Evolutionary conservation across 768 basidiomycete species (phyloP), one percentile per base, ranked within the genome.

Genomic region (Hericium erinaceus): DNA sequence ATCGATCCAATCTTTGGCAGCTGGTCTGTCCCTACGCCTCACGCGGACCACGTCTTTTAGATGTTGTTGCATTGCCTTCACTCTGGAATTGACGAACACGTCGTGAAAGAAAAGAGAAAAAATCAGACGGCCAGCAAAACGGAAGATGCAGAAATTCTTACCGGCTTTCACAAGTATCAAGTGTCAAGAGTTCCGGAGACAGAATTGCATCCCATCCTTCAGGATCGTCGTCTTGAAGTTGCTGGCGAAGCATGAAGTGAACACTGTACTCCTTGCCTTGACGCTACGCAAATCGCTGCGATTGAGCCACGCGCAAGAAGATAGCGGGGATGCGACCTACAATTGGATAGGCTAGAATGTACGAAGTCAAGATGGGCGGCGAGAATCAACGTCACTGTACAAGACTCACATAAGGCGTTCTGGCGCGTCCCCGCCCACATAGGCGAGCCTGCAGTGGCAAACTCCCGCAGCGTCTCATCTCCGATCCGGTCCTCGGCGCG

Each of bases 1-100:
- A 52, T 63, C 61, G 6, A 60, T 54, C 61, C 61, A 63, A 22
- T 58, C 54, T 48, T 58, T 52, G 8, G 61, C 58, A 15, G 48
- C 26, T 11, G 61, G 61, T 57, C 61, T 57, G 13, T 56, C 57
- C 3, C 55, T 39, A 7, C 44, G 56, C 38, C 28, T 46, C 39
- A 61, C 56, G 39, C 55, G 60, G 9, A 60, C 28, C 50, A n/a
- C 1, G 50, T 51, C 12, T 57, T 54, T 16, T 20, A 46, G 44
- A 60, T 3, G 15, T 53, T 55, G 13, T 61, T 56, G 4, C 57
- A 20, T 20, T 55, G 9, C 50, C 54, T 41, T 9, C 1, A 62
- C 22, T 49, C 61, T 62, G 38, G 16, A 8, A n/a, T 46, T 8
- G 44, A 46, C 44, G 44, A 18, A 11, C 44, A 46, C 44, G 44